Evolutionary conservation across 1,284 basidiomycete genomes (phyloP), one percentile per base, ranked within the genome.

Genomic region (Xerocomus amazonicus): DNA sequence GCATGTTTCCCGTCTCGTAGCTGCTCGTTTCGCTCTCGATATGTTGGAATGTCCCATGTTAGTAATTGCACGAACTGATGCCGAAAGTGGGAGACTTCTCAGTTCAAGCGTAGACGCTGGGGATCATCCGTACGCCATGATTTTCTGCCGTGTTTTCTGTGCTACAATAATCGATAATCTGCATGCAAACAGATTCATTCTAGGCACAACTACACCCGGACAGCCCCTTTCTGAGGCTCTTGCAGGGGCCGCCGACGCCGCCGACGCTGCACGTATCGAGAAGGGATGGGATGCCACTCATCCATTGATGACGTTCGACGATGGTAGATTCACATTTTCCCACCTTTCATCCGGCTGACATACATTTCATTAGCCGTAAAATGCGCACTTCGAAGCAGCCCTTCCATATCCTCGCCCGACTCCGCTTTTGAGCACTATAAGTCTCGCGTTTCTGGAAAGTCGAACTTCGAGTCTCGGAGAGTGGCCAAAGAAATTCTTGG

Each of bases 61-160:
- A 37, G 71, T 93, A 53, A 92, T 97, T 56, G 91, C 92, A 9
- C 85, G 93, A 49, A 96, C 94, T 4, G 94, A 97, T 68, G 87
- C 92, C 9, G 92, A 96, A 70, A 87, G 86, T n/a, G 91, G 83
- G 40, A 90, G 84, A 68, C 80, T 96, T 40, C 79, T 97, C 57
- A 89, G 89, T 14, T 87, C 86, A 23, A 92, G 87, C 51, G 78
- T 95, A 39, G 94, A 97, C 62, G 69, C 80, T 46, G 77, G 79
- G 27, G 93, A 92, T 62, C 64, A 66, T 38, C 64, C 67, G 63
- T 66, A 56, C 54, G 66, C 54, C 72, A 75, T 60, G 48, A 51
- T 53, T 52, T 44, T 54, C 54, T 28, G 67, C 67, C 44, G 17
- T 53, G 42, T 43, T 48, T 49, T 50, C n/a, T 10, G 23, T 50